A percentile compares a stretch with the other conserved stretches of the same genome.
These are phyloP conservation scores for Leccinellum albellum DNA, from an alignment of 768 basidiomycete species.

Conservation along the genomic window DNA sequence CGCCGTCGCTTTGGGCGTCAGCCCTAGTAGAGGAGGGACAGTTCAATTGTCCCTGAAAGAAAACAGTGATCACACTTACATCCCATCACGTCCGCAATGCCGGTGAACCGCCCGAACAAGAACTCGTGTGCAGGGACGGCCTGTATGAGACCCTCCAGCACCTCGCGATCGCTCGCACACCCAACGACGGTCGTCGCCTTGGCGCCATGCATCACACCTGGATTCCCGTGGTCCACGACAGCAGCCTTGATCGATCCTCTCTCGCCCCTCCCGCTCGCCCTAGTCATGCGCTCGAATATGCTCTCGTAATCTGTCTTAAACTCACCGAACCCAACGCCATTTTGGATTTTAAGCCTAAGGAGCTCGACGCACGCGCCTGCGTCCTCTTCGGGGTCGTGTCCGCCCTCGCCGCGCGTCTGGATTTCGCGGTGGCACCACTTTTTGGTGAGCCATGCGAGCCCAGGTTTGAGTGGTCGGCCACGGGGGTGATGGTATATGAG, in stretches of 20 bases:
- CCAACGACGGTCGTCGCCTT: conserved; percentile 76
- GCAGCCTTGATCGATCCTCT: conserved; percentile 50
- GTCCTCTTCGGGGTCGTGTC: conserved; percentile 95
- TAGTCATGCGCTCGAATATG: conserved; percentile 80
- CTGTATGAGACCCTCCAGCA: conserved; percentile 64
- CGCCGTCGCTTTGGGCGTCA: conserved; percentile 49
- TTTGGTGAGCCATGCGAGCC: conserved; percentile 93
- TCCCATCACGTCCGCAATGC: conserved; percentile 72
- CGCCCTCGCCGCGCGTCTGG: conserved; percentile 77
- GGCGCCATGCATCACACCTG: conserved; percentile 76
- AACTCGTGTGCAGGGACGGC: conserved; percentile 69
- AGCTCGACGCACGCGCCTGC: conserved; percentile 86
- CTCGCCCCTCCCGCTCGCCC: conserved; percentile 43
- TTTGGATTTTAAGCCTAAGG: conserved; percentile 72
- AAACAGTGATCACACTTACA: conserved; percentile 50
- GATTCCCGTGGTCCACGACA: conserved; percentile 85
- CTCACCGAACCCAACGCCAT: conserved; percentile 80
- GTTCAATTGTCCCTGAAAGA: background rate
- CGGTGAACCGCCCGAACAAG: conserved; percentile 79
- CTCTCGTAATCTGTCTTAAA: conserved; percentile 82
- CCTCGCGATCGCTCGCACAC: conserved; percentile 75
- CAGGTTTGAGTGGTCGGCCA: conserved; percentile 90
- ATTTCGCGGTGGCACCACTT: conserved; percentile 92
- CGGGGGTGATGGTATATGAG: conserved; percentile 89
- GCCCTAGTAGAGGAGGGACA: conserved; percentile 43